Percentiles rank a stretch among this genome's conserved stretches.
phyloP scores from a whole-genome alignment of 1,284 basidiomycete species.

The Leucoagaricus sp. region DNA sequence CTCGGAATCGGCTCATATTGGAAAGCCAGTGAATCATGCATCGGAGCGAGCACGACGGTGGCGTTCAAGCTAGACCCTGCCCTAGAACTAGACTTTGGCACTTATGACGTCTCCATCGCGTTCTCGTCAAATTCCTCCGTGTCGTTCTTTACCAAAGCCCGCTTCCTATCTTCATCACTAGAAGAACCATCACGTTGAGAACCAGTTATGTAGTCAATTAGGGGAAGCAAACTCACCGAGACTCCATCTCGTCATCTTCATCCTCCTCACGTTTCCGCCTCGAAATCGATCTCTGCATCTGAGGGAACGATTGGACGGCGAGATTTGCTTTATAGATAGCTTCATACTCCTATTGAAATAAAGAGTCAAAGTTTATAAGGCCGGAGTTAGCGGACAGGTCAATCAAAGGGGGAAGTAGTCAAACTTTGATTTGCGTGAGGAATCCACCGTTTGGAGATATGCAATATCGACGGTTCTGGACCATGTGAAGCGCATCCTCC shows the following conservation, averaged over 20 bases:
- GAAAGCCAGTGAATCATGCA: background rate
- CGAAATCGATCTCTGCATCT: slow-evolving; percentile 38
- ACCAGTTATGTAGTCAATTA: slow-evolving; percentile 13
- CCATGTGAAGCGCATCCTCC: slow-evolving; percentile 83
- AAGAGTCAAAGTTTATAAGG: background rate
- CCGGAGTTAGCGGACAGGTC: no score
- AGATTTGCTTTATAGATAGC: slow-evolving; percentile 80
- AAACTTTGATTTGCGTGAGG: slow-evolving; percentile 82
- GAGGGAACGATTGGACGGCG: slow-evolving; percentile 55
- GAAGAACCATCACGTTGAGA: background rate
- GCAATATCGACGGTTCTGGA: slow-evolving; percentile 89
- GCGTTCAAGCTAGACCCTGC: background rate
- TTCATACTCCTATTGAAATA: slow-evolving; percentile 73
- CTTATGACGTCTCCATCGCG: slow-evolving; percentile 51
- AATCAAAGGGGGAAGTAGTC: background rate
- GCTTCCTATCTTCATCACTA: slow-evolving; percentile 56
- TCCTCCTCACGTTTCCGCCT: slow-evolving; percentile 69
- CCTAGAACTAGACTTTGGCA: background rate
- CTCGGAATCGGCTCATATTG: background rate
- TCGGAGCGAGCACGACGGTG: background rate
- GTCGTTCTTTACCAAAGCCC: slow-evolving; percentile 39
- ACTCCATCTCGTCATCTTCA: slow-evolving; percentile 64
- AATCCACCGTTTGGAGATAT: slow-evolving; percentile 89
- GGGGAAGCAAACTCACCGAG: slow-evolving; percentile 24
- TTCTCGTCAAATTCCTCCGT: slow-evolving; percentile 40